phyloP scores from a whole-genome alignment of 768 basidiomycete species.

The Rhodocollybia butyracea region DNA sequence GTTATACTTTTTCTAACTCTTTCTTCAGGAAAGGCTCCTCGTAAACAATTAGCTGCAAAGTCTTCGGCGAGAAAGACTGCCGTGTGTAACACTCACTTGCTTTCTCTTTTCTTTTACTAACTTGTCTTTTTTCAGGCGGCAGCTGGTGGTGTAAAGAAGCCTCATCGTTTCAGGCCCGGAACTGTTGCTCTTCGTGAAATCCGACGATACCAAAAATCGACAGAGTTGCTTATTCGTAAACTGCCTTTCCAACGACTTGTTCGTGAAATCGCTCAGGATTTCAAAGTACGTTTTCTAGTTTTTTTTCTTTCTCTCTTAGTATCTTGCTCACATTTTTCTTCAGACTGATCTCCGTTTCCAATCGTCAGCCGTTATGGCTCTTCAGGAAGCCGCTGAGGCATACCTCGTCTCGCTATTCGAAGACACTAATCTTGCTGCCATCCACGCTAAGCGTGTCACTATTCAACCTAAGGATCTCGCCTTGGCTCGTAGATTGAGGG shows the following conservation, averaged over 20 bases:
- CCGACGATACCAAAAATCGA: slow-evolving; percentile 84
- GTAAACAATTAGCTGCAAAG: slow-evolving; percentile 71
- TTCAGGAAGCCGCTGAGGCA: slow-evolving; percentile 85
- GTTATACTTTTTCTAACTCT: not conserved
- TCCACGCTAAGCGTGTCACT: slow-evolving; percentile 83
- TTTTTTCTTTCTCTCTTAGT: slow-evolving; percentile 7
- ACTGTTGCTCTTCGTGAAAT: slow-evolving; percentile 92
- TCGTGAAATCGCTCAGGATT: slow-evolving; percentile 88
- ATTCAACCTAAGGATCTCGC: slow-evolving; percentile 87
- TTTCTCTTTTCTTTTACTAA: not conserved
- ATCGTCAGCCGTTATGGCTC: slow-evolving; percentile 84
- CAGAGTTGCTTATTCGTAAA: slow-evolving; percentile 83
- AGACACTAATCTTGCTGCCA: slow-evolving; percentile 81
- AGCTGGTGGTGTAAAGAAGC: slow-evolving; percentile 92
- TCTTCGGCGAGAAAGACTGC: slow-evolving; percentile 61
- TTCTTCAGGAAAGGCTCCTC: slow-evolving; percentile 52
- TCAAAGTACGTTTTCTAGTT: slow-evolving; percentile 57
- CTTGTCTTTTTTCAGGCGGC: slow-evolving; percentile 31
- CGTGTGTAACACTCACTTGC: slow-evolving; percentile 26
- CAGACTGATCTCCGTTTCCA: slow-evolving; percentile 86
- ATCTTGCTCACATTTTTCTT: not conserved
- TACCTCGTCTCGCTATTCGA: slow-evolving; percentile 78
- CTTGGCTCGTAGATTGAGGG: slow-evolving; percentile 74
- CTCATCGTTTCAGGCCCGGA: slow-evolving; percentile 80
- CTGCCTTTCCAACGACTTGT: slow-evolving; percentile 89